Evolutionary conservation across 345 rosid genomes (phyloP), one percentile per base, ranked within the genome.

Genomic region (Crucihimalaya himalaica): DNA sequence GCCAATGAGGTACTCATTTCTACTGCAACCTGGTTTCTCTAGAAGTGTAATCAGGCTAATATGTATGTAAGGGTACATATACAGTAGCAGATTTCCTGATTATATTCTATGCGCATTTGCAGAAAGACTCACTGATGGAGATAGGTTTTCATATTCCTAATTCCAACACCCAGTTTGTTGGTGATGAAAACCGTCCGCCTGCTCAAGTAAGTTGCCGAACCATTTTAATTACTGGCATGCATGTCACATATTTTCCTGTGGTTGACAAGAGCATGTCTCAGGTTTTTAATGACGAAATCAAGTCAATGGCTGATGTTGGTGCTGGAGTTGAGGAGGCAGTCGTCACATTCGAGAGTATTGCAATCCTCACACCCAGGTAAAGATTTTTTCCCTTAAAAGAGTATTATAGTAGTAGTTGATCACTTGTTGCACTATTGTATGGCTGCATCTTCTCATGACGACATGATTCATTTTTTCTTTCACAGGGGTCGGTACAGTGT

Each of bases 51-150:
- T 68, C 56, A 13, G 59, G 63, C 34, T 55, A 35, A 21, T 61
- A 6, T 52, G 16, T 64, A 5, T 47, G 31, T 46, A 9, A 46
- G 57, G 34, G 10, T 61, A 29, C 16, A 3, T 52, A 15, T 40
- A 5, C 53, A 2, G 5, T 8, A 13, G 58, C 23, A 50, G 18
- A 6, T 20, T 42, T 35, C 12, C n/a, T 76, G 16, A 56, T 70
- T 35, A 43, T 70, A 23, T 45, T n/a, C 42, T 70, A 9, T 47
- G 20, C 2, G 20, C 2, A 23, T 54, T 57, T 78, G 21, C 91
- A 95, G 97, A 95, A 95, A 84, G 99, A 95, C 78, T 90, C 96
- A 3, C 23, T 95, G 85, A 95, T 90, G 98, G 98, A 95, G 85
- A 86, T 92, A 68, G 88, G 96, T 83, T 95, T 92, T 79, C 97